These are phyloP conservation scores for Xylariaceae sp. DNA, from an alignment of 2,329 filamentous ascomycete genomes.

Conservation along the genomic window DNA sequence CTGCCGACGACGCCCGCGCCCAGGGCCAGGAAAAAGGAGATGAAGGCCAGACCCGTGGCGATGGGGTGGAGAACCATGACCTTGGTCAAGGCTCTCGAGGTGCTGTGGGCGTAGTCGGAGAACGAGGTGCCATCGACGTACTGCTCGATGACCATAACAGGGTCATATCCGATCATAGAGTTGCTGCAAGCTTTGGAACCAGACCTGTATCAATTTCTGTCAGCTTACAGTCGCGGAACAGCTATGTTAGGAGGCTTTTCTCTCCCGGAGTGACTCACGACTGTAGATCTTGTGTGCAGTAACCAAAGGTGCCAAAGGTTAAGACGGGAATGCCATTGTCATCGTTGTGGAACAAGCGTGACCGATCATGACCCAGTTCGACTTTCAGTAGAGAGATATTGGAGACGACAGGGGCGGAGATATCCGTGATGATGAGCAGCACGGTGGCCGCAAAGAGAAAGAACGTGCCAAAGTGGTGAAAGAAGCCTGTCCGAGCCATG, in stretches of 20 bases:
- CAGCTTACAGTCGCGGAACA: background rate
- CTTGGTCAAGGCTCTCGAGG: constrained; percentile 47
- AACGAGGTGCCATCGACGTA: constrained; percentile 37
- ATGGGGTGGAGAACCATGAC: constrained; percentile 52
- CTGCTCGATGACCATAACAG: constrained; percentile 29
- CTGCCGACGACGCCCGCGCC: constrained; percentile 51
- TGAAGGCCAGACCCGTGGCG: constrained; percentile 46
- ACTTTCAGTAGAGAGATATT: constrained; percentile 50
- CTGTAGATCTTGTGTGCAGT: constrained; percentile 41
- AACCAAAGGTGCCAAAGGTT: constrained; percentile 54
- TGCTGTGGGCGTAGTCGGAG: constrained; percentile 44
- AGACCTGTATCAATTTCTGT: constrained; percentile 17
- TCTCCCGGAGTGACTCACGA: constrained; percentile 26
- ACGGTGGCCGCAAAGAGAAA: constrained; percentile 52
- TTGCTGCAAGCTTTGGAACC: constrained; percentile 33
- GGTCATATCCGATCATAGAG: constrained; percentile 38
- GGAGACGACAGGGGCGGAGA: constrained; percentile 53
- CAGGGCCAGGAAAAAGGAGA: constrained; percentile 52
- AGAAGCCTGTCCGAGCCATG: constrained; percentile 42
- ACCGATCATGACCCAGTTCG: constrained; percentile 37
- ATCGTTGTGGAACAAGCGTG: constrained; percentile 3
- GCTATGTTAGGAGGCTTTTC: constrained; percentile 1
- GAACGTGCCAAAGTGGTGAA: constrained; percentile 52
- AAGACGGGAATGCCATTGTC: constrained; percentile 33
- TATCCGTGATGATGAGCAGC: constrained; percentile 53